These are phyloP conservation scores for Smittium mucronatum DNA, from an alignment of 371 early-diverging fungal species.

Conservation along the genomic window DNA sequence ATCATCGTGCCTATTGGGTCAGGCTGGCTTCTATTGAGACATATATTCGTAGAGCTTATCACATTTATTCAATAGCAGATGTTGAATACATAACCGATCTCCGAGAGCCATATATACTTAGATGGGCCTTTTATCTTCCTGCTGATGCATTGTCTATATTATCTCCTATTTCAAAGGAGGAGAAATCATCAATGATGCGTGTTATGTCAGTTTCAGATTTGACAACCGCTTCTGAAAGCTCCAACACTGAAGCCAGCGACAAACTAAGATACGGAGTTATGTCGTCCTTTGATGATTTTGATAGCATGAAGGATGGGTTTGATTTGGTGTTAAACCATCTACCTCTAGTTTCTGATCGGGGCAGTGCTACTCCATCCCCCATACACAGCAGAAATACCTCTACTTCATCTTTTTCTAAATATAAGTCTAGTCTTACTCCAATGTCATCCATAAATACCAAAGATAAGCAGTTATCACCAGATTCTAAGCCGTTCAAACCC, in stretches of 20 bases:
- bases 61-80: conserved; percentile 81
- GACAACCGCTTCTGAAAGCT: conserved; percentile 27
- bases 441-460: conserved; percentile 4
- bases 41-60: conserved; percentile 90
- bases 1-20: conserved; percentile 61
- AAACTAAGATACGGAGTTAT: conserved; percentile 43
- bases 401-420: conserved; percentile 23
- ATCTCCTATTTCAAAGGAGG: conserved; percentile 16
- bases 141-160: conserved; percentile 19
- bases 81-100: conserved; percentile 61
- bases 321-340: conserved; percentile 28
- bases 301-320: conserved; percentile 34
- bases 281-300: conserved; percentile 39
- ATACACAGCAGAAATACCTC: conserved; percentile 19
- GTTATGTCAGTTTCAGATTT: conserved; percentile 36
- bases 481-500: not conserved
- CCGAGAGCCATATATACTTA: conserved; percentile 48
- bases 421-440: conserved; percentile 15
- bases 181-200: conserved; percentile 43
- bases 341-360: conserved; percentile 10
- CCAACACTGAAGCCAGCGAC: conserved; percentile 27
- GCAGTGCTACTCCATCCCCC: conserved; percentile 26
- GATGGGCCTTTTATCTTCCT: conserved; percentile 68
- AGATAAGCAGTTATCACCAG: not conserved
- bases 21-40: conserved; percentile 85